These are phyloP conservation scores for Cercospora canescens DNA, from an alignment of 2,329 filamentous ascomycete species.

Conservation along the genomic window DNA sequence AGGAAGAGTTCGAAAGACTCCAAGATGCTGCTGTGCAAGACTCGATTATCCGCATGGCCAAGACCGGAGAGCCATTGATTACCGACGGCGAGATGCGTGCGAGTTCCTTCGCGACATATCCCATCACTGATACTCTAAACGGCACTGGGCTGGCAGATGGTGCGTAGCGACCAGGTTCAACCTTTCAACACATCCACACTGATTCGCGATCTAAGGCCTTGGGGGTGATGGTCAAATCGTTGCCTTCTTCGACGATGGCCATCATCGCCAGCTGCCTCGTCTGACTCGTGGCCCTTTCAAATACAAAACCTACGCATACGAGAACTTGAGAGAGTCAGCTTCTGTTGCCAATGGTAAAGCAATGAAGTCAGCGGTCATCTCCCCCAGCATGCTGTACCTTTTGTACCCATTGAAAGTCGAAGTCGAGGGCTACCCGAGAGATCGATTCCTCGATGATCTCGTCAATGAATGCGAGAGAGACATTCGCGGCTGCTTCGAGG, in stretches of 20 bases:
- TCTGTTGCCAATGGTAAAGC: not conserved
- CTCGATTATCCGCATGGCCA: not conserved
- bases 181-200: not conserved
- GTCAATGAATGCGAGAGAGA: not conserved
- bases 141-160: not conserved
- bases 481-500: not conserved
- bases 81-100: not conserved
- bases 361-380: not conserved
- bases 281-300: not conserved
- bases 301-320: not conserved
- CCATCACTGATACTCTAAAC: not conserved
- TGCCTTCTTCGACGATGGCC: not conserved
- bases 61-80: not conserved
- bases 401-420: not conserved
- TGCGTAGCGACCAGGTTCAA: not conserved
- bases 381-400: not conserved
- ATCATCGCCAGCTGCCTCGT: not conserved
- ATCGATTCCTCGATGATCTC: not conserved
- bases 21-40: not conserved
- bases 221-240: not conserved
- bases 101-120: not conserved
- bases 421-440: not conserved
- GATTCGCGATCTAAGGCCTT: not conserved
- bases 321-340: not conserved
- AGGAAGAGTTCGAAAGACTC: not conserved